Evolutionary conservation across 1,284 basidiomycete species (phyloP).

Genomic region (Lentinus polychrous): DNA sequence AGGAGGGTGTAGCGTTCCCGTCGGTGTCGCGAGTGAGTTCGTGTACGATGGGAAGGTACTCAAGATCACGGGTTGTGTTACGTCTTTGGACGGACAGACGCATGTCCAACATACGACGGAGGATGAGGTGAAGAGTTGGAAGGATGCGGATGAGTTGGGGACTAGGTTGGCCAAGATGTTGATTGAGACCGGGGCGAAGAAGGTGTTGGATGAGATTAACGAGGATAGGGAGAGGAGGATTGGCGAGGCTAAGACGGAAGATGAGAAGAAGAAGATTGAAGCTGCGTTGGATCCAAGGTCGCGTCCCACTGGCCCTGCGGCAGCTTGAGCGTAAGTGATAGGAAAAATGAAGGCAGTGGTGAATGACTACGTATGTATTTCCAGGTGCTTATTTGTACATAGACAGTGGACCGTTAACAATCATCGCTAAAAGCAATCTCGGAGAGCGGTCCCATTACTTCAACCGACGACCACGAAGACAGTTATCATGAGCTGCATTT

Average conservation of each 20-base stretch:
- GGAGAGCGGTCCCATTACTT: too few relatives aligned
- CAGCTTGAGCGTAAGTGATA: too few relatives aligned
- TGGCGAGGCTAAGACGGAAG: slow-evolving; percentile 32
- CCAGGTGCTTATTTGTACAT: too few relatives aligned
- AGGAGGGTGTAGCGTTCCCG: slow-evolving; percentile 96
- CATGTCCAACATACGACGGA: slow-evolving; percentile 67
- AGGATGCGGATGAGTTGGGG: slow-evolving; percentile 69
- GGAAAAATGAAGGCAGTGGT: too few relatives aligned
- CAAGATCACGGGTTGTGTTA: slow-evolving; percentile 72
- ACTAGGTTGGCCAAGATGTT: slow-evolving; percentile 56
- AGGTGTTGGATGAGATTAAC: slow-evolving; percentile 77
- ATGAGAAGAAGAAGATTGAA: slow-evolving; percentile 14
- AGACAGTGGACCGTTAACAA: too few relatives aligned
- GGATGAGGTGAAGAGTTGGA: slow-evolving; percentile 43
- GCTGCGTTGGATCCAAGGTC: slow-evolving; percentile 5
- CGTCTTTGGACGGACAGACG: slow-evolving; percentile 61
- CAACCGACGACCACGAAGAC: too few relatives aligned
- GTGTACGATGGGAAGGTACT: slow-evolving; percentile 33
- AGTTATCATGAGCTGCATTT: too few relatives aligned
- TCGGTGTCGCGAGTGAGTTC: slow-evolving; percentile 66
- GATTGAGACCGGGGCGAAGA: slow-evolving; percentile 63
- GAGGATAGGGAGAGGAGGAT: slow-evolving; percentile 54
- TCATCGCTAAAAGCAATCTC: too few relatives aligned
- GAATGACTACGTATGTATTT: too few relatives aligned
- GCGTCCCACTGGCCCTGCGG: too few relatives aligned